phyloP scores from a whole-genome alignment of 768 basidiomycete species.

The Boletellus sp. region DNA sequence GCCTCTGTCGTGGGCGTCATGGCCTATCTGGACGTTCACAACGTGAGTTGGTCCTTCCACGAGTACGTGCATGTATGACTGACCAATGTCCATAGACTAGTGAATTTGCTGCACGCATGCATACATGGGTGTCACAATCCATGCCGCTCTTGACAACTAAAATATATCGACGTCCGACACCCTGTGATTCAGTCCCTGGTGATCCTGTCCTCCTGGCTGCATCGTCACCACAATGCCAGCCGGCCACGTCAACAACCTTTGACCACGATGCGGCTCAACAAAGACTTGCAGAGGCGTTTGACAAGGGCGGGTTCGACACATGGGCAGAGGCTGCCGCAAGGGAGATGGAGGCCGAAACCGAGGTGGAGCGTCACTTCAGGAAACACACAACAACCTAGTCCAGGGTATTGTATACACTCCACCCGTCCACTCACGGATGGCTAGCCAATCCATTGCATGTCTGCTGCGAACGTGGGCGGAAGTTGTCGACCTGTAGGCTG shows the following conservation, averaged over 20 bases:
- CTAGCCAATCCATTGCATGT: neutral
- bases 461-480: neutral
- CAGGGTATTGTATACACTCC: neutral
- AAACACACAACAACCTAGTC: slow-evolving; percentile 1
- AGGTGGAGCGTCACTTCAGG: slow-evolving; percentile 44
- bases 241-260: neutral
- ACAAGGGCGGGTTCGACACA: slow-evolving; percentile 51
- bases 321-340: slow-evolving; percentile 52
- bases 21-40: slow-evolving; percentile 47
- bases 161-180: slow-evolving; percentile 45
- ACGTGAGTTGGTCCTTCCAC: slow-evolving; percentile 35
- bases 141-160: slow-evolving; percentile 49
- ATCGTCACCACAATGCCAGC: neutral
- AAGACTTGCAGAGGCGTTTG: slow-evolving; percentile 53
- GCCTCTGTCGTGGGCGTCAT: slow-evolving; percentile 48
- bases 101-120: slow-evolving; percentile 61
- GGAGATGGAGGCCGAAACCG: slow-evolving; percentile 58
- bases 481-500: no score
- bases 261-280: slow-evolving; percentile 44
- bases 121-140: slow-evolving; percentile 40
- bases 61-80: neutral
- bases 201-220: slow-evolving; percentile 1
- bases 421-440: neutral
- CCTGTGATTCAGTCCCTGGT: slow-evolving; percentile 15
- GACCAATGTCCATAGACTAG: slow-evolving; percentile 37